Conservation (phyloP, 352 stramenopile species). For the Pythium sp. region DNA sequence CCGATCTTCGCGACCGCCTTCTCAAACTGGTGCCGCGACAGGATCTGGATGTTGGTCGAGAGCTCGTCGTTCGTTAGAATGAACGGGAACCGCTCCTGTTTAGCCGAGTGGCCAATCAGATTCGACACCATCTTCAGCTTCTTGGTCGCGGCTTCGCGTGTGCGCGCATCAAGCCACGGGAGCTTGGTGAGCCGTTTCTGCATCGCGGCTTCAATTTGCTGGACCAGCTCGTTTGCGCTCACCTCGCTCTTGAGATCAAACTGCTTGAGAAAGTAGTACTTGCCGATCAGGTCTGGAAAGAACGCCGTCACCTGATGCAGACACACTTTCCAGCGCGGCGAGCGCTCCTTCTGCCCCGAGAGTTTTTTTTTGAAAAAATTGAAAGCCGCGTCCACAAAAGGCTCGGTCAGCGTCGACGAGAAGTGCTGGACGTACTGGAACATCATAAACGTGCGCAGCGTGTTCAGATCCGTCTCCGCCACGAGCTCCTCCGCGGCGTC, state of each 20-base stretch:
- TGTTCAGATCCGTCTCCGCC: slow-evolving; percentile 33
- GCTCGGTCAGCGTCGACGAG: slow-evolving; percentile 39
- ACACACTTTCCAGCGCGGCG: slow-evolving; percentile 90
- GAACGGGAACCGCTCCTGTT: slow-evolving; percentile 53
- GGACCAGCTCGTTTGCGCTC: slow-evolving; percentile 82
- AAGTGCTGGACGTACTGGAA: slow-evolving; percentile 57
- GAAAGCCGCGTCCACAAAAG: slow-evolving; percentile 89
- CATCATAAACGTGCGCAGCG: slow-evolving; percentile 44
- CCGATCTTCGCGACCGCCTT: slow-evolving; percentile 39
- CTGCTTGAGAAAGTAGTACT: slow-evolving; percentile 89
- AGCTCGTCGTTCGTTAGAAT: slow-evolving; percentile 36
- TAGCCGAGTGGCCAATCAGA: slow-evolving; percentile 58
- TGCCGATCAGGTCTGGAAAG: slow-evolving; percentile 75
- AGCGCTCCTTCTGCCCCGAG: slow-evolving; percentile 77
- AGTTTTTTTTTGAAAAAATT: slow-evolving; percentile 85
- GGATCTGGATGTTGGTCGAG: slow-evolving; percentile 46
- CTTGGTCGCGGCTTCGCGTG: slow-evolving; percentile 70
- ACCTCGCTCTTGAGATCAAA: slow-evolving; percentile 85
- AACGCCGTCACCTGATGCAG: slow-evolving; percentile 47
- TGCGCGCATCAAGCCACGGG: slow-evolving; percentile 88
- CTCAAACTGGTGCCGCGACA: slow-evolving; percentile 45
- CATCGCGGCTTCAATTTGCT: slow-evolving; percentile 79
- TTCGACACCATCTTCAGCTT: slow-evolving; percentile 88
- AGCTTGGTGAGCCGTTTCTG: slow-evolving; percentile 70
- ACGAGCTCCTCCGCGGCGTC: slow-evolving; percentile 48